A percentile compares a stretch with the other conserved stretches of the same genome.
These are phyloP conservation scores for Sugiyamaella mastotermitis DNA, from an alignment of 805 yeast species.

Conservation along the genomic window DNA sequence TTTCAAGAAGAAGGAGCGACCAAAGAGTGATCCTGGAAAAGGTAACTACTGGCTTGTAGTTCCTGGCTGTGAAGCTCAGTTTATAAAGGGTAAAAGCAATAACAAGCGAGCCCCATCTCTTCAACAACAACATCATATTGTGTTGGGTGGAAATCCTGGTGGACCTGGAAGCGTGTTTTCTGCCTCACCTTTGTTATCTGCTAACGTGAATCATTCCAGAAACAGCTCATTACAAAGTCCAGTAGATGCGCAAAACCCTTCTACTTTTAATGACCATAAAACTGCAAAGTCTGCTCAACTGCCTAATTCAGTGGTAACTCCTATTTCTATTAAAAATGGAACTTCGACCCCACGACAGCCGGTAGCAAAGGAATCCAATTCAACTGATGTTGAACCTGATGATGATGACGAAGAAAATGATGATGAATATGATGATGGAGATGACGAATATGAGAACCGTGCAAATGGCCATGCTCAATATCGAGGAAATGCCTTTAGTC, in stretches of 20 bases:
- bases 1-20: slow-evolving; percentile 82
- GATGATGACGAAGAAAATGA: slow-evolving; percentile 6
- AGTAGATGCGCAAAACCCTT: too few relatives aligned
- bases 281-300: slow-evolving; percentile 3
- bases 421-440: slow-evolving; percentile 14
- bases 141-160: too few relatives aligned
- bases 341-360: neutral
- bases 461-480: too few relatives aligned
- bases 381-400: slow-evolving; percentile 17
- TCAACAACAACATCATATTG: too few relatives aligned
- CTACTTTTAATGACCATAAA: too few relatives aligned
- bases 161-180: too few relatives aligned
- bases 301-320: slow-evolving; percentile 6
- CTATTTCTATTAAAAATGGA: slow-evolving; percentile 9
- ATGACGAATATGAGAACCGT: slow-evolving; percentile 5
- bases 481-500: too few relatives aligned
- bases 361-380: slow-evolving; percentile 9
- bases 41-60: slow-evolving; percentile 93
- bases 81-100: slow-evolving; percentile 38
- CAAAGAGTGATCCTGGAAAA: slow-evolving; percentile 49
- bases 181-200: too few relatives aligned
- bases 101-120: neutral
- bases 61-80: slow-evolving; percentile 75
- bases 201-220: too few relatives aligned
- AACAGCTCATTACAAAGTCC: too few relatives aligned